phyloP scores from a whole-genome alignment of 768 basidiomycete species.

The Kwoniella mangroviensis region DNA sequence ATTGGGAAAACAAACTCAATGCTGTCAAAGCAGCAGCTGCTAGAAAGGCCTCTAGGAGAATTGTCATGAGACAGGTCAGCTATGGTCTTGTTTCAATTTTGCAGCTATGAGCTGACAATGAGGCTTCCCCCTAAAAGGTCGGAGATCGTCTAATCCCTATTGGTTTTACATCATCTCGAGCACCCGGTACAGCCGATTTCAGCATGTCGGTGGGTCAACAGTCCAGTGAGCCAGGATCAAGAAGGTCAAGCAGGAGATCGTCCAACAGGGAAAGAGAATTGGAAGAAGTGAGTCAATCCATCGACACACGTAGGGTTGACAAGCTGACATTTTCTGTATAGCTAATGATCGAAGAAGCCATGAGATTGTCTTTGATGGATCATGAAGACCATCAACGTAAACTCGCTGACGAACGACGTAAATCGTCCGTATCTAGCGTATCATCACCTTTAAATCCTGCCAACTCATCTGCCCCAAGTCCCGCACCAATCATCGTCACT shows the following conservation, averaged over 20 bases:
- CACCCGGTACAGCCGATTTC: constrained; percentile 48
- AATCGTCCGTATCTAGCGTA: constrained; percentile 11
- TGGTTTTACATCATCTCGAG: constrained; percentile 81
- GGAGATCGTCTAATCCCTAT: constrained; percentile 97
- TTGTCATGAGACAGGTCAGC: constrained; percentile 86
- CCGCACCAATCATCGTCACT: background rate
- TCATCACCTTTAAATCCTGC: constrained; percentile 18
- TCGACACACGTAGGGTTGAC: no score
- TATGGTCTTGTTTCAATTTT: background rate
- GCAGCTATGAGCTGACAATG: background rate
- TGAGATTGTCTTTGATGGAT: constrained; percentile 90
- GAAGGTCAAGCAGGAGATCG: constrained; percentile 63
- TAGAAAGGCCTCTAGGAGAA: constrained; percentile 91
- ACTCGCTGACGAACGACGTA: constrained; percentile 53
- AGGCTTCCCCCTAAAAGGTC: constrained; percentile 59
- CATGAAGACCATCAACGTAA: constrained; percentile 88
- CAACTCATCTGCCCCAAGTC: background rate
- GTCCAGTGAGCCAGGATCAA: constrained; percentile 62
- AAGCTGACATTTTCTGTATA: constrained; percentile 54
- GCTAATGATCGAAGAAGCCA: constrained; percentile 99
- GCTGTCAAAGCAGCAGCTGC: constrained; percentile 93
- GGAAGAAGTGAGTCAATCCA: constrained; percentile 72
- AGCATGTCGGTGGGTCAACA: constrained; percentile 58
- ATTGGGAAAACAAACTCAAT: constrained; percentile 96
- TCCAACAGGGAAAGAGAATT: constrained; percentile 82